Evolutionary conservation across 352 stramenopile genomes (phyloP), one percentile per base, ranked within the genome.

Genomic region (Pythium coloratum): DNA sequence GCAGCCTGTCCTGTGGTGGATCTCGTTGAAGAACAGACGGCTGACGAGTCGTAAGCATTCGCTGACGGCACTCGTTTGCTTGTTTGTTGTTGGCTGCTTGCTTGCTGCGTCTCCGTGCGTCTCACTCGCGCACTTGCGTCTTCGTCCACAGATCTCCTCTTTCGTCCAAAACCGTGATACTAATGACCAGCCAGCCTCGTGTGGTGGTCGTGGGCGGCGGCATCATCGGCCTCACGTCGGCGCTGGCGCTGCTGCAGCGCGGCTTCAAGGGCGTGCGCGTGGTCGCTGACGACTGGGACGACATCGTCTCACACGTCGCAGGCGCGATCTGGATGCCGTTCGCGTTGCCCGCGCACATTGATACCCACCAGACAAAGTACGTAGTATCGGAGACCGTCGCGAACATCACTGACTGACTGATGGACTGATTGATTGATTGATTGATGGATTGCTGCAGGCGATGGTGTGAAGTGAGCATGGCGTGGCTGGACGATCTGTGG

Each of bases 271-370:
- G 64, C 49, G 81, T 92, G 51, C 71, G 62, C 46, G 54, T 92
- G n/a, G 70, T 89, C 3, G 81, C 80, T 20, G 75, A 68, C 16
- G 64, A 60, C 49, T 89, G 87, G 55, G 81, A 90, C n/a, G 75
- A 62, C 44, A 82, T 76, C 55, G 84, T 83, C 32, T 92, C 84
- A 28, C 81, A 90, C 61, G 73, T 88, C 7, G 84, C 84, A 10
- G 83, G 83, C n/a, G 83, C 81, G 6, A 76, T 91, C 34, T 91
- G 81, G 83, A 87, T 88, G 76, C 83, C 83, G 1, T 91, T 91
- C 61, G 82, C 82, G 49, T 61, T 91, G 32, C 77, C 78, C 0
- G 47, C 71, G 12, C 66, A 76, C 65, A 62, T 67, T 2, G 73
- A 82, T 54, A 56, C 73, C 10, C 34, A 81, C 24, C 75, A 73